A percentile compares a stretch with the other conserved stretches of the same genome.
Conservation (phyloP, 345 rosid genomes). For the Aurinia saxatilis region DNA sequence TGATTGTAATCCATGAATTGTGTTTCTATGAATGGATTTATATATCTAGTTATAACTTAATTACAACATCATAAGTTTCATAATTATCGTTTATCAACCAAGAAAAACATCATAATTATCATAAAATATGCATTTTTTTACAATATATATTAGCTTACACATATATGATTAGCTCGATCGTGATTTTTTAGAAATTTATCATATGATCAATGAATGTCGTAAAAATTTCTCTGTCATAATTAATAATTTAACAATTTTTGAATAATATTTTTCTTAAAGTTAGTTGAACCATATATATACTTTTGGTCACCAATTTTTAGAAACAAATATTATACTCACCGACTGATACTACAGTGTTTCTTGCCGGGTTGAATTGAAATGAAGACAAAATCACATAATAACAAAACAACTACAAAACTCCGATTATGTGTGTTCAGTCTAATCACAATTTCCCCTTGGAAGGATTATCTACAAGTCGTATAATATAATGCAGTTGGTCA, state of each 20-base stretch:
- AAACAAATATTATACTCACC: neutral
- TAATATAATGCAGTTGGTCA: conserved; percentile 19
- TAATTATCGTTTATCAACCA: no score
- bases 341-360: neutral
- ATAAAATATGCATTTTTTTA: no score
- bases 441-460: neutral
- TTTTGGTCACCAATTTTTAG: neutral
- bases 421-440: neutral
- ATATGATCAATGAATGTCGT: neutral
- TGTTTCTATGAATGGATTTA: conserved; percentile 8
- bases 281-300: neutral
- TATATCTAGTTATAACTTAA: neutral
- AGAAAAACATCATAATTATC: no score
- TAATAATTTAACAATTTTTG: neutral
- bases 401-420: neutral
- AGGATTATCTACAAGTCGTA: conserved; percentile 3
- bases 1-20: conserved; percentile 1
- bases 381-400: neutral
- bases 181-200: neutral
- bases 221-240: no score
- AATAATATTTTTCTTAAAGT: neutral
- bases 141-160: neutral
- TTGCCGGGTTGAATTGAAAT: neutral
- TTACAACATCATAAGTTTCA: neutral
- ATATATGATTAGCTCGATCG: no score